A percentile compares a stretch with the other conserved stretches of the same genome.
phyloP scores from a whole-genome alignment of 306 rosid genomes.

The Cucumis cinereus region DNA sequence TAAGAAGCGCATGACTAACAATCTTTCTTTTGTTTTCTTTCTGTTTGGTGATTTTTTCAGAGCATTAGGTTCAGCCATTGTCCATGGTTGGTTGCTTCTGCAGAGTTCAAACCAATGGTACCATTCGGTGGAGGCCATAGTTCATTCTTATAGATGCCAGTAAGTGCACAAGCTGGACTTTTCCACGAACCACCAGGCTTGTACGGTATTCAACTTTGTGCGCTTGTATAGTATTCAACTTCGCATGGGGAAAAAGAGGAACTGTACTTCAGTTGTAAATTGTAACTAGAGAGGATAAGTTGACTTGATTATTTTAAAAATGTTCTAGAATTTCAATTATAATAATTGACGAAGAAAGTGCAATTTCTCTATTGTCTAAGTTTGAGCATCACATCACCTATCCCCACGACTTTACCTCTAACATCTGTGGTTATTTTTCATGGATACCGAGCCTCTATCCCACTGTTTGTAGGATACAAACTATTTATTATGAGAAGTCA shows the following conservation, averaged over 20 bases:
- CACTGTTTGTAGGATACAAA: too few species aligned
- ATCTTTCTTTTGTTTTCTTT: neutral
- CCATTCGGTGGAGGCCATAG: constrained; percentile 84
- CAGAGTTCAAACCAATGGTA: constrained; percentile 62
- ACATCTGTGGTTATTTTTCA: too few species aligned
- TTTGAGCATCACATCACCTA: too few species aligned
- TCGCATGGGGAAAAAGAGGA: neutral
- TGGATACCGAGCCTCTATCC: too few species aligned
- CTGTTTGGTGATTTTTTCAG: constrained; percentile 31
- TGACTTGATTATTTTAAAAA: too few species aligned
- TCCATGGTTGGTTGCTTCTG: constrained; percentile 41
- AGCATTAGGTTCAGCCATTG: constrained; percentile 52
- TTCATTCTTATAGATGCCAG: constrained; percentile 23
- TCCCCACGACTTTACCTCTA: too few species aligned
- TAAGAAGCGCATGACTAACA: neutral
- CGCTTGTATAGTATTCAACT: neutral
- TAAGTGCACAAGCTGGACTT: neutral
- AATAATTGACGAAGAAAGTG: too few species aligned
- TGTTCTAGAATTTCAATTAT: too few species aligned
- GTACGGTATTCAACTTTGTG: constrained; percentile 4
- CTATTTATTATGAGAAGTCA: too few species aligned
- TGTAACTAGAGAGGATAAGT: too few species aligned
- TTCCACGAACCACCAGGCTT: neutral
- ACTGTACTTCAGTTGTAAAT: too few species aligned
- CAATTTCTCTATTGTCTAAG: too few species aligned